Evolutionary conservation across 805 yeast genomes (phyloP).

Genomic region (Zygotorulaspora florentina): DNA sequence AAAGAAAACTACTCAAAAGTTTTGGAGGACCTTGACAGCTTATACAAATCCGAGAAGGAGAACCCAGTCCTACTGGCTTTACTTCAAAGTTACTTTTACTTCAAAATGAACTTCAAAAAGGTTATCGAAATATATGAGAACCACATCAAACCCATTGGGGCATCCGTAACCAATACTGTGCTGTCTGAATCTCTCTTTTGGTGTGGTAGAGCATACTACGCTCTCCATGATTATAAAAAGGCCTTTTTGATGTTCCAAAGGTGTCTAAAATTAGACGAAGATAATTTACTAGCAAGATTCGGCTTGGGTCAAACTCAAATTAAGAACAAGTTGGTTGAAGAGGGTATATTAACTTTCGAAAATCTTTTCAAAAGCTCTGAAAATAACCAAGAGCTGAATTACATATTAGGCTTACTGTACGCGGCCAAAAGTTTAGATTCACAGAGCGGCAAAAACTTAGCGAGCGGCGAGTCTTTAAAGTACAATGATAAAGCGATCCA

Average conservation of each 20-base stretch:
- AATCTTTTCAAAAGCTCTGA: constrained; percentile 60
- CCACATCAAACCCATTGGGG: constrained; percentile 37
- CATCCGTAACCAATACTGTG: constrained; percentile 36
- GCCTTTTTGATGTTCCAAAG: constrained; percentile 72
- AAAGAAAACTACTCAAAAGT: constrained; percentile 54
- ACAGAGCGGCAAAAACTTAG: constrained; percentile 17
- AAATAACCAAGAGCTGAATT: constrained; percentile 67
- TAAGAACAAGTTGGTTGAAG: constrained; percentile 67
- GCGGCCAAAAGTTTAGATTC: constrained; percentile 43
- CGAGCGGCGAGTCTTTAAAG: constrained; percentile 16
- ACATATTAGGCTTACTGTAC: constrained; percentile 71
- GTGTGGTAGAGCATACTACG: constrained; percentile 77
- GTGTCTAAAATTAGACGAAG: constrained; percentile 61
- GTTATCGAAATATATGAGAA: constrained; percentile 58
- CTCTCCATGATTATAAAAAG: constrained; percentile 53
- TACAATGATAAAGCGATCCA: constrained; percentile 51
- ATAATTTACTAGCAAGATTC: constrained; percentile 63
- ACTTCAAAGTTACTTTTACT: constrained; percentile 66
- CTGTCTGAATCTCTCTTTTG: constrained; percentile 70
- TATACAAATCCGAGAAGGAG: constrained; percentile 40
- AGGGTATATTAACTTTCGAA: constrained; percentile 83
- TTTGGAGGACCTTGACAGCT: constrained; percentile 40
- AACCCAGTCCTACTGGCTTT: constrained; percentile 63
- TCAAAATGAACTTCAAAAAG: constrained; percentile 55
- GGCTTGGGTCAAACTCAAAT: constrained; percentile 86